Evolutionary conservation across 2,329 filamentous ascomycete species (phyloP), one percentile per base, ranked within the genome.

Genomic region (Coniochaeta sp.): DNA sequence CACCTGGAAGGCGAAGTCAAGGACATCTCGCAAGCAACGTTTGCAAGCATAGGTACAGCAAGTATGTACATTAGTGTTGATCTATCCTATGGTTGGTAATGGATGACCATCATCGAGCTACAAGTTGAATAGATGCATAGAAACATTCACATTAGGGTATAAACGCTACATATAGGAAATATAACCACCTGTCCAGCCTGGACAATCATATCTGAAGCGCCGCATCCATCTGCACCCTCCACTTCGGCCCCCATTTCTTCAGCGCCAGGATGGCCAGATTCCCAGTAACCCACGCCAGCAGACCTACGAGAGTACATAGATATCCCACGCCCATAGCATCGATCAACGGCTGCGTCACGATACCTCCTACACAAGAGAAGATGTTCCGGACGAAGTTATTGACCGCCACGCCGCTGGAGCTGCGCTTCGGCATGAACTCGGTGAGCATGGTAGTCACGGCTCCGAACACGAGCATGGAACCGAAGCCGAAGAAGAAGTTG

Each of bases 301-400:
- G 61, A 14, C 75, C 76, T 1, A 81, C 60, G 66, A 66, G 82
- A 0, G 89, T 92, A 64, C 91, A 89, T 0, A 93, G 73, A 88
- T 89, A 92, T 1, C 90, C 90, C 63, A 88, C 84, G 2, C 90
- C 89, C 62, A 93, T 88, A 2, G 79, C 87, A 19, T 80, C 69
- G 59, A 93, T 88, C 59, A 91, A 79, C 0, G 90, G 90, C 62
- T 88, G 82, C 0, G 88, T 84, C 19, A 92, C 82, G 34, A 93
- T 72, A 50, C 82, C 82, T 10, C 89, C 90, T 1, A 90, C 79
- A 62, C 88, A 92, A 57, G 83, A 86, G 66, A 92, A 87, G 42
- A 92, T 90, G 66, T 93, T 95, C 55, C 90, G 79, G 58, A 90
- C 79, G 67, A 93, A 90, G 70, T 93, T 93, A 72, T 93, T 93